These are phyloP conservation scores for Paecilomyces sp. DNA, from an alignment of 2,329 filamentous ascomycete species.

Conservation along the genomic window DNA sequence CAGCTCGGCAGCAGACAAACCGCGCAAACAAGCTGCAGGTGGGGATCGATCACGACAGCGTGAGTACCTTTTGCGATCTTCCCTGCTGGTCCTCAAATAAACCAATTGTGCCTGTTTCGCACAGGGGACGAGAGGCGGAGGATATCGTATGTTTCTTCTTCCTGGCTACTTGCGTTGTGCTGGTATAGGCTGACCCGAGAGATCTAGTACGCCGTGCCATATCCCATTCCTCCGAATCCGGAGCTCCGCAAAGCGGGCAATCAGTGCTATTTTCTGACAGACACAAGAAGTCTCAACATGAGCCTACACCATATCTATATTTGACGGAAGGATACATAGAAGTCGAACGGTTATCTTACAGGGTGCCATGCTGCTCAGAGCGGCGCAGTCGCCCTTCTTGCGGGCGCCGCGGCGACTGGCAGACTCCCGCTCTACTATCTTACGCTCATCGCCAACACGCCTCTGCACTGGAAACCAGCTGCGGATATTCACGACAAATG, in stretches of 20 bases:
- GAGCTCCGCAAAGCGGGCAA: not conserved
- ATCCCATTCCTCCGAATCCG: not conserved
- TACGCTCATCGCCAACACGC: slow-evolving; percentile 14
- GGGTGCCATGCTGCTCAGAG: slow-evolving; percentile 30
- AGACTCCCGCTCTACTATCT: slow-evolving; percentile 16
- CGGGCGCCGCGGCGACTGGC: slow-evolving; percentile 20
- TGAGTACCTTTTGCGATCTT: not conserved
- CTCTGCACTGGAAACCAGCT: slow-evolving; percentile 17
- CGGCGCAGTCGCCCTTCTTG: slow-evolving; percentile 27
- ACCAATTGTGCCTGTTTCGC: not conserved
- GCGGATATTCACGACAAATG: slow-evolving; percentile 21
- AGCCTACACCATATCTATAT: not conserved
- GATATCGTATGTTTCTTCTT: not conserved
- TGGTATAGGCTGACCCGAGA: not conserved
- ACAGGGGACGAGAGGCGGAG: not conserved
- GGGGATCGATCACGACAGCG: slow-evolving; percentile 1
- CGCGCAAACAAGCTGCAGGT: slow-evolving; percentile 5
- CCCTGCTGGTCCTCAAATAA: not conserved
- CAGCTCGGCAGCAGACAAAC: slow-evolving; percentile 5
- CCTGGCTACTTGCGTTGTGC: not conserved
- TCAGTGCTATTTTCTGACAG: not conserved
- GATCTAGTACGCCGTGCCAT: not conserved
- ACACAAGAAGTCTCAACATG: not conserved
- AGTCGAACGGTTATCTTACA: slow-evolving; percentile 3
- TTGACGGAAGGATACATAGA: not conserved